These are phyloP conservation scores for Nicotiana knightiana DNA, from an alignment of 257 asterid species.

Conservation along the genomic window DNA sequence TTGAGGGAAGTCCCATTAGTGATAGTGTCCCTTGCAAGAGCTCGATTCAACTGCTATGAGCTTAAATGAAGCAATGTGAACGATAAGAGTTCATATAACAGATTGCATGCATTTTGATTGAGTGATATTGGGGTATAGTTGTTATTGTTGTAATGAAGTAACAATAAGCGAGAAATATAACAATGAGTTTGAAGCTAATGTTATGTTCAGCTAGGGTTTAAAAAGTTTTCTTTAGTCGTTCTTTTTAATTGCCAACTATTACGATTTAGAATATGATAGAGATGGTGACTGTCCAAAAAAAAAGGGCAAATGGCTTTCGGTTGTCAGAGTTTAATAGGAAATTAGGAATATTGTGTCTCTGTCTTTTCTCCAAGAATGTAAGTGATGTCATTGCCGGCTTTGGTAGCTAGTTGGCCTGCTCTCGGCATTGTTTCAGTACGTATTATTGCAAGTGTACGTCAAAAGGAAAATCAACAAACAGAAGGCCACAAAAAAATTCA, in stretches of 20 bases:
- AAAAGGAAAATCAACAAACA: no score
- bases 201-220: neutral
- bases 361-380: neutral
- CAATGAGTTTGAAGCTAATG: neutral
- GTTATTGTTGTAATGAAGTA: neutral
- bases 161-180: neutral
- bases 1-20: slow-evolving; percentile 24
- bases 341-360: neutral
- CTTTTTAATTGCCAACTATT: neutral
- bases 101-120: neutral
- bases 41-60: neutral
- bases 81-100: neutral
- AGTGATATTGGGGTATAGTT: neutral
- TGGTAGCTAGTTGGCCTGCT: slow-evolving; percentile 1
- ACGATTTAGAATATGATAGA: neutral
- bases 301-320: neutral
- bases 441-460: no score
- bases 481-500: neutral
- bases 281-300: neutral
- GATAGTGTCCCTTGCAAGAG: neutral
- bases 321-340: neutral
- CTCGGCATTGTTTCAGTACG: neutral
- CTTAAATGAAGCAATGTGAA: neutral
- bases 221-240: neutral
- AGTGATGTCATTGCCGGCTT: slow-evolving; percentile 7